Conservation (phyloP, 164 flowering plant species). For the Berberis thunbergii region DNA sequence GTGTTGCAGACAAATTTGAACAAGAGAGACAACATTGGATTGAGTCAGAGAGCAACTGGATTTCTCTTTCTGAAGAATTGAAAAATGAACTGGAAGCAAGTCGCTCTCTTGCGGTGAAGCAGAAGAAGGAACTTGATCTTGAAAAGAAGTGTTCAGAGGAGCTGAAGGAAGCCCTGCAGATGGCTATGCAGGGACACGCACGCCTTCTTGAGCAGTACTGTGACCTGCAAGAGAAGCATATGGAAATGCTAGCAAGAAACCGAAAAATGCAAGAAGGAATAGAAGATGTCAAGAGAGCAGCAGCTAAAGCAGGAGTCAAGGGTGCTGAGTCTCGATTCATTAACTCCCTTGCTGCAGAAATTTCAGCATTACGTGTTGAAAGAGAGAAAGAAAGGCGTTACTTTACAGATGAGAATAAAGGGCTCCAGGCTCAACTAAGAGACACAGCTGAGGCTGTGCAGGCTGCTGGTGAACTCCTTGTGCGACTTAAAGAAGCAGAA, state of each 20-base stretch:
- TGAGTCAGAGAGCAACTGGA: constrained; percentile 86
- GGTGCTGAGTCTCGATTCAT: constrained; percentile 93
- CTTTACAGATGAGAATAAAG: constrained; percentile 77
- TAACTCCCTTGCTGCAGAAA: constrained; percentile 85
- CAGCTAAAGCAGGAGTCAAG: constrained; percentile 81
- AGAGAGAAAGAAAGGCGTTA: constrained; percentile 73
- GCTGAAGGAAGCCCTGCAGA: constrained; percentile 86
- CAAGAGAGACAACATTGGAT: constrained; percentile 70
- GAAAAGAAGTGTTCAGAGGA: constrained; percentile 88
- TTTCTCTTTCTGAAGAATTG: constrained; percentile 74
- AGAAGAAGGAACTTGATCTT: constrained; percentile 53
- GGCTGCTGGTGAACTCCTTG: constrained; percentile 94
- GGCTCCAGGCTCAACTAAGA: constrained; percentile 74
- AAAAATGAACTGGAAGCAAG: constrained; percentile 61
- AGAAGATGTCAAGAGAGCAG: constrained; percentile 87
- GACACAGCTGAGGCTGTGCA: constrained; percentile 99
- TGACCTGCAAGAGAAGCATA: constrained; percentile 86
- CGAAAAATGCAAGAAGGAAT: constrained; percentile 79
- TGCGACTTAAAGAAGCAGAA: constrained; percentile 89
- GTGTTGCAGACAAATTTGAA: constrained; percentile 51
- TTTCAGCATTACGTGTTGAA: constrained; percentile 75
- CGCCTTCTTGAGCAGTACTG: constrained; percentile 96
- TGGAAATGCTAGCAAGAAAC: constrained; percentile 75
- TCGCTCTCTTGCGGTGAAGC: constrained; percentile 46
- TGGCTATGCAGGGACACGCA: constrained; percentile 97